Evolutionary conservation across 768 basidiomycete species (phyloP).

Genomic region (Neoboletus subvelutipes): DNA sequence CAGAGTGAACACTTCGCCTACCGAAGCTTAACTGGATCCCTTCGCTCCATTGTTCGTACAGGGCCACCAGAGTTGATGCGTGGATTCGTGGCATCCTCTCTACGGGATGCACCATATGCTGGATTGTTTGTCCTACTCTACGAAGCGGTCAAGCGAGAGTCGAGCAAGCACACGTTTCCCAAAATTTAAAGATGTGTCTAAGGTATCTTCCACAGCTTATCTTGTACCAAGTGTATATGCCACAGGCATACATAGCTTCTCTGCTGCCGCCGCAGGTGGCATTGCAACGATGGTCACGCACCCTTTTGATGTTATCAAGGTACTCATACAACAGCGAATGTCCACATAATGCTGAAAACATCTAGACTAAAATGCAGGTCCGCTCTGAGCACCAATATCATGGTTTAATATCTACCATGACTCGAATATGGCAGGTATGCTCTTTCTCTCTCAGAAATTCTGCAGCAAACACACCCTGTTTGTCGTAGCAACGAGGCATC

Average conservation of each 20-base stretch:
- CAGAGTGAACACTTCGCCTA: conserved; percentile 82
- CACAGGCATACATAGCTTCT: conserved; percentile 55
- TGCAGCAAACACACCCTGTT: neutral
- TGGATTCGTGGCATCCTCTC: conserved; percentile 81
- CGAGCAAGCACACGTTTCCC: conserved; percentile 44
- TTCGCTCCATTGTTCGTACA: conserved; percentile 58
- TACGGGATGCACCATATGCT: conserved; percentile 94
- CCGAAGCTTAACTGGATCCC: conserved; percentile 55
- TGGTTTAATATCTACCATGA: conserved; percentile 61
- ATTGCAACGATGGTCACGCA: conserved; percentile 85
- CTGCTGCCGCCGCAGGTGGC: conserved; percentile 79
- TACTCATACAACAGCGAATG: conserved; percentile 25
- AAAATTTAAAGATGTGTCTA: conserved; percentile 3
- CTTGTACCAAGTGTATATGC: conserved; percentile 45
- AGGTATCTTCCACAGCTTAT: conserved; percentile 32
- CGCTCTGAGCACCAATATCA: conserved; percentile 75
- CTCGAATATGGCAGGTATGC: conserved; percentile 68
- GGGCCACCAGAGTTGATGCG: conserved; percentile 83
- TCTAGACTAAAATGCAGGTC: conserved; percentile 89
- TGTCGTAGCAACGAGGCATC: conserved; percentile 70
- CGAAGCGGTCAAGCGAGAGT: conserved; percentile 78
- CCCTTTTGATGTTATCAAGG: conserved; percentile 95
- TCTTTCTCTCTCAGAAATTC: neutral
- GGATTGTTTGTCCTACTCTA: conserved; percentile 88
- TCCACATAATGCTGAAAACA: conserved; percentile 1